phyloP scores from a whole-genome alignment of 495 filamentous ascomycete species.

The Talaromyces liani region DNA sequence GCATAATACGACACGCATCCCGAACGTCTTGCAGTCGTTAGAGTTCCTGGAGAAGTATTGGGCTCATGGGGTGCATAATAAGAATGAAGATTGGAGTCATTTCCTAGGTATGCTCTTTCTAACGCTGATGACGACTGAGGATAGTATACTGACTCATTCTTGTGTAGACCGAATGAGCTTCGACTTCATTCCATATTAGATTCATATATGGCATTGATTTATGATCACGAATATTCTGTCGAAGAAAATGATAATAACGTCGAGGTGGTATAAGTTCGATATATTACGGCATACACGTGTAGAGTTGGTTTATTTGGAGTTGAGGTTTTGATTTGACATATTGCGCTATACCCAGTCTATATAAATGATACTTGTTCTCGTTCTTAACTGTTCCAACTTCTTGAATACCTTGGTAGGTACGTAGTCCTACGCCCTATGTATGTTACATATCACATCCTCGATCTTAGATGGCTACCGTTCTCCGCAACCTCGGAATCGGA shows the following conservation, averaged over 20 bases:
- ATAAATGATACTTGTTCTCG: neutral
- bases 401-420: too few species aligned
- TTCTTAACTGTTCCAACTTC: neutral
- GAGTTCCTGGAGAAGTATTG: slow-evolving; percentile 39
- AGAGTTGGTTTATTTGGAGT: neutral
- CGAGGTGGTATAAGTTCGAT: neutral
- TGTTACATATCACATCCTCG: neutral
- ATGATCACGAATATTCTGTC: neutral
- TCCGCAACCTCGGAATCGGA: neutral
- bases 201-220: neutral
- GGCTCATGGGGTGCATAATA: slow-evolving; percentile 24
- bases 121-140: neutral
- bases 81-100: slow-evolving; percentile 39
- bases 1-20: slow-evolving; percentile 37
- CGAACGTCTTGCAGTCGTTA: slow-evolving; percentile 39
- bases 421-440: neutral
- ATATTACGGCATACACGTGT: neutral
- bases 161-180: slow-evolving; percentile 36
- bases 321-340: neutral
- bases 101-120: slow-evolving; percentile 28
- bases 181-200: slow-evolving; percentile 40
- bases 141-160: slow-evolving; percentile 11
- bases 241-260: neutral
- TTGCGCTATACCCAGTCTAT: neutral
- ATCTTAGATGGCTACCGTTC: neutral